A percentile compares a stretch with the other conserved stretches of the same genome.
Conservation (phyloP, 805 yeast species). For the Sugiyamaella americana region DNA sequence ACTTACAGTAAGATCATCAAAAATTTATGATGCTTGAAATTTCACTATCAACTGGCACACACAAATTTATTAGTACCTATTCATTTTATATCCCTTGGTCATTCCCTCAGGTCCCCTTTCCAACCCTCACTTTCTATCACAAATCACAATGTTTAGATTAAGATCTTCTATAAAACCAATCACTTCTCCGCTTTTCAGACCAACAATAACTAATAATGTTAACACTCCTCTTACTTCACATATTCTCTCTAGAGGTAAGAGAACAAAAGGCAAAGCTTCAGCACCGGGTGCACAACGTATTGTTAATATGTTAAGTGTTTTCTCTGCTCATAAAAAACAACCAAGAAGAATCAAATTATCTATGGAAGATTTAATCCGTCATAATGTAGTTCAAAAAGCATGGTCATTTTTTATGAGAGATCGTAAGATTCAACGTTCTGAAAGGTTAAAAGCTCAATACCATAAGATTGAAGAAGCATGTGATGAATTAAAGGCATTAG, state of each 20-base stretch:
- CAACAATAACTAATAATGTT: too few species aligned
- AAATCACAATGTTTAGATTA: too few species aligned
- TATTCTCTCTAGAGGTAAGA: constrained; percentile 42
- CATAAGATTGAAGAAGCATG: constrained; percentile 62
- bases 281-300: constrained; percentile 45
- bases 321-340: constrained; percentile 81
- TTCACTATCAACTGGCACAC: too few species aligned
- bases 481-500: constrained; percentile 46
- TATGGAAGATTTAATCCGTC: constrained; percentile 79
- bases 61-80: too few species aligned
- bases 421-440: constrained; percentile 37
- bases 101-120: too few species aligned
- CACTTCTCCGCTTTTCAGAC: too few species aligned
- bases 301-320: constrained; percentile 62
- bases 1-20: too few species aligned
- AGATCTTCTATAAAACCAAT: too few species aligned
- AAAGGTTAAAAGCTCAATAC: constrained; percentile 48
- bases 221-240: too few species aligned
- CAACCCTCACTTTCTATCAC: too few species aligned
- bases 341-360: constrained; percentile 73
- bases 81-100: too few species aligned
- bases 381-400: constrained; percentile 72
- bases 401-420: constrained; percentile 64
- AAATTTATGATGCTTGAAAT: too few species aligned
- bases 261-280: constrained; percentile 39